Conservation (phyloP, 495 filamentous ascomycete genomes). For the Trichoderma orchidacearum region DNA sequence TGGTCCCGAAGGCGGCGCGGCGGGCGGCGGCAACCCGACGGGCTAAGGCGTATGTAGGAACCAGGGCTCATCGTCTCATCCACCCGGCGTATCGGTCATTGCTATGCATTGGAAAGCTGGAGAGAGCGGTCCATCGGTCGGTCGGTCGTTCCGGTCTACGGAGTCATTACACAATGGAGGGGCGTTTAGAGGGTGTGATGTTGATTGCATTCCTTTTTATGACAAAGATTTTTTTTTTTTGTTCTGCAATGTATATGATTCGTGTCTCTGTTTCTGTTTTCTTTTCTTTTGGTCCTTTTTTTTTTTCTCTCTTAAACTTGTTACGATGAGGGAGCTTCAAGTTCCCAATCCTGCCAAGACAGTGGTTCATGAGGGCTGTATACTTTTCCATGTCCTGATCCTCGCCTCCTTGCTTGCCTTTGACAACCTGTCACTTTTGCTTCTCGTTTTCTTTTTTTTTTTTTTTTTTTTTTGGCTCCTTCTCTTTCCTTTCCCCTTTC, state of each 20-base stretch:
- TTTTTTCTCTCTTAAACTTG: background rate
- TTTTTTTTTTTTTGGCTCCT: background rate
- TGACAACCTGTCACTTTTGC: background rate
- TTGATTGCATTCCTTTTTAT: background rate
- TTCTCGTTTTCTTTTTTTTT: background rate
- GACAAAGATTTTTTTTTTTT: no score
- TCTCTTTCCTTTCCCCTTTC: background rate
- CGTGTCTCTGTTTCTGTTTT: slow-evolving; percentile 1
- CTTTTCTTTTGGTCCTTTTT: background rate
- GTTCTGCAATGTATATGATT: background rate
- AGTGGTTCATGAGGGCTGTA: background rate
- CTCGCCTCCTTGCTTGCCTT: no score
- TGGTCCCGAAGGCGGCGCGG: slow-evolving; percentile 13
- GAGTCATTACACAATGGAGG: background rate
- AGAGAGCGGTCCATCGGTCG: background rate
- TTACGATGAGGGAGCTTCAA: background rate
- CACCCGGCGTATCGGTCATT: background rate
- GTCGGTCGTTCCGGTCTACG: background rate
- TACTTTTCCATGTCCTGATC: background rate
- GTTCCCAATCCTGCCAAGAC: background rate
- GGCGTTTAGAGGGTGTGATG: background rate
- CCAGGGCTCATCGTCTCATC: background rate
- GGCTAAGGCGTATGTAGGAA: background rate
- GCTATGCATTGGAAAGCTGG: background rate
- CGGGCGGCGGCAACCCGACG: slow-evolving; percentile 6